Base-by-base conservation (phyloP, 1,139 yeast genomes). In the Protomyces inundatus region DNA sequence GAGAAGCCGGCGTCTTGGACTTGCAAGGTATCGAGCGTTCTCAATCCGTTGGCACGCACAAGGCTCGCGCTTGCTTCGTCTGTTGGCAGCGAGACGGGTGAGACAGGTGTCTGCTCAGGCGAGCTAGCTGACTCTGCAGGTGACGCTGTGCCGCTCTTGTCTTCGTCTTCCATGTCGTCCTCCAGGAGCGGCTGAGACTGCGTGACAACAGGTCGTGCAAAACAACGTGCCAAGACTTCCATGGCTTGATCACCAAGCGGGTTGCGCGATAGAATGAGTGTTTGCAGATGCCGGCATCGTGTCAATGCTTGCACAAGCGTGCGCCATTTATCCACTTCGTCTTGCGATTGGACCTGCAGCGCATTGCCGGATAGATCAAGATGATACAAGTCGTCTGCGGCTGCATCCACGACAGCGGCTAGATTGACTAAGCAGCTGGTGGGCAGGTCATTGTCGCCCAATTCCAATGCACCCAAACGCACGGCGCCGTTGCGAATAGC, bases 201-300 rank as follows among this genome's bases (percentile, higher is more conserved):
- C 40, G 12, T 3, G 1, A 2, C 40, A 37, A 37, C 73, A 3
- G 82, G 77, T 12, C 88, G 84, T n/a, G 81, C 23, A 23, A 23
- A 23, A 23, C 23, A 42, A 4, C 32, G 23, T 10, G 78, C 71
- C 80, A 80, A 53, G 80, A 14, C 16, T 32, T 55, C 59, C 12
- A 46, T 46, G 7, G 55, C 59, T 6, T 16, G 6, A 14, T 55
- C 55, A 35, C 55, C 55, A 3, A 46, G 30, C 10, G 53, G 53
- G 54, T 55, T 55, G 59, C 30, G 10, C 6, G 54, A 42, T 6
- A 55, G 33, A 37, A 46, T 37, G n/a, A 55, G 34, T 7, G 33
- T 14, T 6, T 55, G 55, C 33, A 55, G 10, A 16, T 16, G 34
- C 14, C 23, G 14, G 16, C 53, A 50, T 2, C 16, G 7, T n/a